Evolutionary conservation across 768 basidiomycete genomes (phyloP), one percentile per base, ranked within the genome.

Genomic region (Sistotremastrum suecicum): DNA sequence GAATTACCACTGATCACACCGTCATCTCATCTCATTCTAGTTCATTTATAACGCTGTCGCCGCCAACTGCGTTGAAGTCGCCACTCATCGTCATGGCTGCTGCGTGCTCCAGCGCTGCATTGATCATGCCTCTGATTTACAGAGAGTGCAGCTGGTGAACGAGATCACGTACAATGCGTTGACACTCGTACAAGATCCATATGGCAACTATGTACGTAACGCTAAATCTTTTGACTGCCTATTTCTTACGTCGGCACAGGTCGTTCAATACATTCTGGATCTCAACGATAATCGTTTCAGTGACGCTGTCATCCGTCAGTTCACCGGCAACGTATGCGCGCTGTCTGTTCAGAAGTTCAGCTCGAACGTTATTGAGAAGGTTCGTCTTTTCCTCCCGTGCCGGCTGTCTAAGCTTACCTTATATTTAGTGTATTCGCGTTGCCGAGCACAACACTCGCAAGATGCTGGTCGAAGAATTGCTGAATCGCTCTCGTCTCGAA

Each of bases 11-110:
- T 29, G 37, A 33, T 48, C 11, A 32, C 41, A 32, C 9, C n/a
- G 39, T 20, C 11, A 5, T 32, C 36, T 50, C 39, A 45, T 8
- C 36, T 37, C 50, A 5, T 9, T 41, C 30, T 20, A 91, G 83
- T 98, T 98, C 68, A 99, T 99, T 57, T 99, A 98, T 66, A 98
- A 98, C 56, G 94, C 95, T 47, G 94, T 99, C 34, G 95, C 95
- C 30, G 87, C 89, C 34, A 97, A 98, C 65, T 95, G 95, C 57
- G 90, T 99, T 44, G 95, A 99, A 65, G 95, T 99, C 51, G 95
- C 95, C 10, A 94, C 89, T 39, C 89, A 94, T 58, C 84, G 90
- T 51, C 95, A 99, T 58, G 95, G 95, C 10, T 98, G 95, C 64
- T 99, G 95, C 62, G 95, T 99, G 45, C 70, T 99, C 39, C 95